Evolutionary conservation across 108 stramenopile species (phyloP), one percentile per base, ranked within the genome.

Genomic region (Skeletonema potamos): DNA sequence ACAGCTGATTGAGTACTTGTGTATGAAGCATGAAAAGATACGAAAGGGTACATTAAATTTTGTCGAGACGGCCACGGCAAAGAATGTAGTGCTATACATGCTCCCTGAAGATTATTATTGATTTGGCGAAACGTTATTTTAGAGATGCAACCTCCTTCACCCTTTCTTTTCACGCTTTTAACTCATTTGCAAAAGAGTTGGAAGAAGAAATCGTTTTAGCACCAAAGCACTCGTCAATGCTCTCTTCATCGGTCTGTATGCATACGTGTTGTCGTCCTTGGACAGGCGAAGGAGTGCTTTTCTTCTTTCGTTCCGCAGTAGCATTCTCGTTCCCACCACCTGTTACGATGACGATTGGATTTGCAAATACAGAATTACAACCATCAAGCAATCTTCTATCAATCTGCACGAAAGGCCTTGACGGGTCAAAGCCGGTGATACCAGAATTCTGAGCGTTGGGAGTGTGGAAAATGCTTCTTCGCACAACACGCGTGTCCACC

Each of bases 11-110:
- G 72, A 68, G 27, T 92, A 88, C 59, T 75, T 92, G 6, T 30
- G 61, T 33, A 59, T 30, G 26, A 80, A 78, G 44, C 63, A 81
- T 29, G 15, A 44, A 18, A 62, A 62, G 11, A 76, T 86, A 11
- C 44, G 67, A 37, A 78, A 9, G 43, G 70, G 54, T 18, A 64
- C 68, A 13, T 57, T 89, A 28, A 59, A 62, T 15, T 89, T 89
- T 74, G 68, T 79, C 1, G 84, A 80, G 20, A 85, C 88, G 10
- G 84, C 81, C 27, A 89, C 88, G 5, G 83, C 86, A 17, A 86
- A 82, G 43, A 92, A 78, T 59, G 46, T 83, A 12, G 90, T 89
- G 5, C 48, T 92, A 1, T 92, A 89, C 64, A 83, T 84, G 57
- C 36, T 81, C 0, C 29, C 54, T 41, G 77, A 77, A 27, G 76